Evolutionary conservation across 257 asterid genomes (phyloP).

Genomic region (Agastache rugosa): DNA sequence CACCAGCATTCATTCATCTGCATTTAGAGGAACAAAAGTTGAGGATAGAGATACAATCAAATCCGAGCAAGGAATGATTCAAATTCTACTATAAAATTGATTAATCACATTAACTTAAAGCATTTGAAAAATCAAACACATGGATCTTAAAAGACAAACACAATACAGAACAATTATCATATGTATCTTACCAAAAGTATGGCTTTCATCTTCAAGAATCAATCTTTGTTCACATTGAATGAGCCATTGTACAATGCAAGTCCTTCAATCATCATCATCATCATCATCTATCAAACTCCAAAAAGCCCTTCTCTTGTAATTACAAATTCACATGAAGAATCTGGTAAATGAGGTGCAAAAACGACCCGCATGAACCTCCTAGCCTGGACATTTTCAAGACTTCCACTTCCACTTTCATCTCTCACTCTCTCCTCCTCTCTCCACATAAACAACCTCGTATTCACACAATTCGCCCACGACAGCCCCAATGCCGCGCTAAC

Average conservation of each 20-base stretch:
- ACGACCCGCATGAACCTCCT: conserved; percentile 76
- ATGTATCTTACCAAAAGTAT: conserved; percentile 37
- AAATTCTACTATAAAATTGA: conserved; percentile 20
- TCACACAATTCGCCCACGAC: conserved; percentile 96
- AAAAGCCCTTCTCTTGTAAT: conserved; percentile 70
- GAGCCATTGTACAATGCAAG: background rate
- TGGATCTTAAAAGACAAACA: conserved; percentile 14
- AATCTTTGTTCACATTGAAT: conserved; percentile 1
- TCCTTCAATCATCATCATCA: conserved; percentile 2
- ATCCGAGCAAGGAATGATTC: background rate
- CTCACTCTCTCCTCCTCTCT: conserved; percentile 60
- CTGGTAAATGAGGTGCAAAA: conserved; percentile 88
- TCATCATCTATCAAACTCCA: conserved; percentile 51
- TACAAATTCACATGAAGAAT: conserved; percentile 69
- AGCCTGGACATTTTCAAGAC: conserved; percentile 30
- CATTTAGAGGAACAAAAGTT: too few species aligned
- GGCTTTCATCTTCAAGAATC: conserved; percentile 3
- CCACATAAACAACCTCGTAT: conserved; percentile 76
- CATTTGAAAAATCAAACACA: background rate
- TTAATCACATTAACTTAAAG: conserved; percentile 8
- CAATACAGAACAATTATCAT: background rate
- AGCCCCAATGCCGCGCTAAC: conserved; percentile 81
- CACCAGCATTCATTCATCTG: too few species aligned
- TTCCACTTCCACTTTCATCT: conserved; percentile 43
- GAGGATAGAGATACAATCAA: too few species aligned